phyloP scores from a whole-genome alignment of 768 basidiomycete species.

The Ramaria rubella region DNA sequence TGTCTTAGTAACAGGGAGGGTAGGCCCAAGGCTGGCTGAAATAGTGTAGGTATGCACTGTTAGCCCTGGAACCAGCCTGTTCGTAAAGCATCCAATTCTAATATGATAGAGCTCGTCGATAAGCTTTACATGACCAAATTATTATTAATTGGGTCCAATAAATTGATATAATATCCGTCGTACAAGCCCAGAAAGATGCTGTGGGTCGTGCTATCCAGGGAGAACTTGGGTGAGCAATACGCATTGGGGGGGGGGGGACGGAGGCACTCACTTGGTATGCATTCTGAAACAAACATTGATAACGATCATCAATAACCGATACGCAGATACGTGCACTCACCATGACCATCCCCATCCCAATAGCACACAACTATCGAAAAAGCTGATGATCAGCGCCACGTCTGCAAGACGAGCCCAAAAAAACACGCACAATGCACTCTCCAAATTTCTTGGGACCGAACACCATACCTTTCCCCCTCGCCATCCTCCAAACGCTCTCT shows the following conservation, averaged over 20 bases:
- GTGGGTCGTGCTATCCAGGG: constrained; percentile 51
- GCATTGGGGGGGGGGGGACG: too few relatives aligned
- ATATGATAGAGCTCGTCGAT: too few relatives aligned
- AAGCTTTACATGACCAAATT: too few relatives aligned
- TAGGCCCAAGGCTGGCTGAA: too few relatives aligned
- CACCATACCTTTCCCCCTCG: constrained; percentile 69
- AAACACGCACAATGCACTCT: constrained; percentile 48
- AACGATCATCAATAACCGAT: background rate
- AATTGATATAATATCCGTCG: constrained; percentile 81
- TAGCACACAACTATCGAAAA: constrained; percentile 44
- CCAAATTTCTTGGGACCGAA: constrained; percentile 44
- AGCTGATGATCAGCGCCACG: background rate
- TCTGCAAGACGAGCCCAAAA: background rate
- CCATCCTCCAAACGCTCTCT: constrained; percentile 84
- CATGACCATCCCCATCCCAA: constrained; percentile 93
- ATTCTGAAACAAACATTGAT: constrained; percentile 37
- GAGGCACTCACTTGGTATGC: constrained; percentile 57
- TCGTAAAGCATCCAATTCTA: too few relatives aligned
- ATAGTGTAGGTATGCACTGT: too few relatives aligned
- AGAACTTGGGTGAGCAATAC: background rate
- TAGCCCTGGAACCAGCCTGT: too few relatives aligned
- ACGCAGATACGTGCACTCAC: constrained; percentile 30
- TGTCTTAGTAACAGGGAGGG: too few relatives aligned
- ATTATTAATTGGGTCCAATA: constrained; percentile 70
- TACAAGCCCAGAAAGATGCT: constrained; percentile 76